Percentiles rank a stretch among this genome's conserved stretches.
phyloP scores from a whole-genome alignment of 2,329 filamentous ascomycete species.

The Botryotinia convoluta region DNA sequence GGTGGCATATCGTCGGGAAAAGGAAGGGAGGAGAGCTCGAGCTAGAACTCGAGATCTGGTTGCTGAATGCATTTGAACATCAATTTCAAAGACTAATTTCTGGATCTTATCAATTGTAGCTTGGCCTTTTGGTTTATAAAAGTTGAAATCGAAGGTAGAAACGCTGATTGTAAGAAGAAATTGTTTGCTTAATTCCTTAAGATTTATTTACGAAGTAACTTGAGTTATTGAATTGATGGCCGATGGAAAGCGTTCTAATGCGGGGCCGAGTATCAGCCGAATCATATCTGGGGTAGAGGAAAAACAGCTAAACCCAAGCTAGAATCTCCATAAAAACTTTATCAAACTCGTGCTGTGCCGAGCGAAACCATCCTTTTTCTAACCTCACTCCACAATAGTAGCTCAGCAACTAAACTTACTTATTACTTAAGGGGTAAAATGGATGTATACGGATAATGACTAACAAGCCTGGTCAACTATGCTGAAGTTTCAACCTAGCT shows the following conservation, averaged over 20 bases:
- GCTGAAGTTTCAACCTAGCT: neutral
- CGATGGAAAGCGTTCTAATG: neutral
- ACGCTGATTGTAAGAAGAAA: neutral
- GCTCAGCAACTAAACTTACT: neutral
- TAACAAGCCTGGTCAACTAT: neutral
- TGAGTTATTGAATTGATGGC: neutral
- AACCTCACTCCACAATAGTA: neutral
- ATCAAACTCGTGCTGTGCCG: neutral
- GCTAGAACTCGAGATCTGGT: constrained; percentile 34
- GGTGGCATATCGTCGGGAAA: constrained; percentile 27
- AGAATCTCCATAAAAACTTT: neutral
- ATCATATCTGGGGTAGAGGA: neutral
- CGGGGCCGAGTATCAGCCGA: neutral
- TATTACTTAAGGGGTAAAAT: neutral
- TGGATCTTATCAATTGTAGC: neutral
- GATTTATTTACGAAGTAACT: neutral
- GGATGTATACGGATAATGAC: neutral
- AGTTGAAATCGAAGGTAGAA: neutral
- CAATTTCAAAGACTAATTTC: neutral
- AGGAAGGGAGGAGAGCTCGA: constrained; percentile 30
- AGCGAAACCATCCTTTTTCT: neutral
- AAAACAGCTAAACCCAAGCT: neutral
- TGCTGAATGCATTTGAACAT: constrained; percentile 32
- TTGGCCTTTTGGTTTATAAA: neutral
- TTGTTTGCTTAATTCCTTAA: neutral